phyloP scores from a whole-genome alignment of 495 filamentous ascomycete genomes.

The Aspergillus campestris region DNA sequence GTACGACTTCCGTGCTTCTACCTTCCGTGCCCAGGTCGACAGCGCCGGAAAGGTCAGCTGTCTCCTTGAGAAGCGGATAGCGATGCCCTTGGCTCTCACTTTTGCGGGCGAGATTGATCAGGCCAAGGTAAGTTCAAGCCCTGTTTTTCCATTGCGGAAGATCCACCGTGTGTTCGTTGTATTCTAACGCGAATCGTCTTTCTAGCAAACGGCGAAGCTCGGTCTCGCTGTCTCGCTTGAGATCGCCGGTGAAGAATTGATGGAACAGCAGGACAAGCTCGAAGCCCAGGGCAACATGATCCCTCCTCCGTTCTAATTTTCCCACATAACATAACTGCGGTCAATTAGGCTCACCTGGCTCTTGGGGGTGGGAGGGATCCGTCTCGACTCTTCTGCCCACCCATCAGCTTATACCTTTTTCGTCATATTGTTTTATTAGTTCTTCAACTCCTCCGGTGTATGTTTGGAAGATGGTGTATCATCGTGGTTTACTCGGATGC shows the following conservation, averaged over 20 bases:
- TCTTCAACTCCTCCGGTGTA: conserved; percentile 27
- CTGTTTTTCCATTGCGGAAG: neutral
- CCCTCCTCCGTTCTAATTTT: conserved; percentile 46
- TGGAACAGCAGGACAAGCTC: conserved; percentile 78
- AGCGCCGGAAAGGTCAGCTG: conserved; percentile 88
- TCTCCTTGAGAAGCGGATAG: conserved; percentile 89
- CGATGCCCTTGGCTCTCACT: conserved; percentile 79
- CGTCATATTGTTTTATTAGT: conserved; percentile 40
- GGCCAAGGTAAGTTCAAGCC: conserved; percentile 60
- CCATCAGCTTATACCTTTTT: conserved; percentile 18
- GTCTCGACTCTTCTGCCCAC: conserved; percentile 1
- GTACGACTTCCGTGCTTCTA: conserved; percentile 94
- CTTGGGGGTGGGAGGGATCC: conserved; percentile 3
- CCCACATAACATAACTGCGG: conserved; percentile 1
- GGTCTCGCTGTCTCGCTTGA: conserved; percentile 93
- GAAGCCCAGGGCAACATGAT: conserved; percentile 34
- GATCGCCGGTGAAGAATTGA: conserved; percentile 77
- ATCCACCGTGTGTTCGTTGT: conserved; percentile 1
- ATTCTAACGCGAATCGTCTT: conserved; percentile 8
- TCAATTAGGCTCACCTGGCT: conserved; percentile 4
- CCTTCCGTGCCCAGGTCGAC: conserved; percentile 92
- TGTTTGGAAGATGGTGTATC: conserved; percentile 29
- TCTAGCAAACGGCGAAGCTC: conserved; percentile 87
- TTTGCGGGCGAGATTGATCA: conserved; percentile 98
- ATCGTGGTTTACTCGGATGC: conserved; percentile 23